These are phyloP conservation scores for Chlamydomonas reinhardtii DNA, from an alignment of 163 green algal genomes.

Conservation along the genomic window DNA sequence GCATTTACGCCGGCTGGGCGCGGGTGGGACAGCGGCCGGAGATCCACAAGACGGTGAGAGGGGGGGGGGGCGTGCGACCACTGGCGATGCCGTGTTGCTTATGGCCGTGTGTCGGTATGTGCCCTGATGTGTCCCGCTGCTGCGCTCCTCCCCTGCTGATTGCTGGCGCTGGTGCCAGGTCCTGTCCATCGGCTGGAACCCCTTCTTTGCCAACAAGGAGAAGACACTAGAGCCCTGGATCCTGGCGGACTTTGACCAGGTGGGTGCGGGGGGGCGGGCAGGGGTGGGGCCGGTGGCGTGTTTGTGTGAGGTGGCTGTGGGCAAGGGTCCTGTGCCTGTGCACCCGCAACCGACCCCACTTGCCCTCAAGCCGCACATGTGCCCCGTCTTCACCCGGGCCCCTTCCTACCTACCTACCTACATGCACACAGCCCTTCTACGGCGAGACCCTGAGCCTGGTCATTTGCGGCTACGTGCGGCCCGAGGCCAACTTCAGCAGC, in stretches of 20 bases:
- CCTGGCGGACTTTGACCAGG: slow-evolving; percentile 87
- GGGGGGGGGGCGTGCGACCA: neutral
- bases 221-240: slow-evolving; percentile 77
- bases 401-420: neutral
- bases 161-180: slow-evolving; percentile 29
- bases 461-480: slow-evolving; percentile 88
- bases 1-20: slow-evolving; percentile 90
- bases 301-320: neutral
- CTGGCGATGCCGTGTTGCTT: too few species aligned
- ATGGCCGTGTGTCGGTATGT: too few species aligned
- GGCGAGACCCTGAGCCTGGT: slow-evolving; percentile 83
- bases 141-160: too few species aligned
- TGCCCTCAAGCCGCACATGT: too few species aligned
- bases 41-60: slow-evolving; percentile 76
- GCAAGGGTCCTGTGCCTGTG: neutral
- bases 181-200: slow-evolving; percentile 93
- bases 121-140: too few species aligned
- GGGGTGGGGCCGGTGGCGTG: neutral
- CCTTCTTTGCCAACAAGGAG: slow-evolving; percentile 87
- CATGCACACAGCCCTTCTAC: slow-evolving; percentile 79
- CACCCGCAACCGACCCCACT: neutral
- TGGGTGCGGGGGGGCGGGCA: neutral
- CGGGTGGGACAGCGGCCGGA: slow-evolving; percentile 62
- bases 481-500: slow-evolving; percentile 79
- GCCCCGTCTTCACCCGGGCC: neutral